Base-by-base conservation (phyloP, 192 early-diverging fungal species). In the Coemansia furcata region DNA sequence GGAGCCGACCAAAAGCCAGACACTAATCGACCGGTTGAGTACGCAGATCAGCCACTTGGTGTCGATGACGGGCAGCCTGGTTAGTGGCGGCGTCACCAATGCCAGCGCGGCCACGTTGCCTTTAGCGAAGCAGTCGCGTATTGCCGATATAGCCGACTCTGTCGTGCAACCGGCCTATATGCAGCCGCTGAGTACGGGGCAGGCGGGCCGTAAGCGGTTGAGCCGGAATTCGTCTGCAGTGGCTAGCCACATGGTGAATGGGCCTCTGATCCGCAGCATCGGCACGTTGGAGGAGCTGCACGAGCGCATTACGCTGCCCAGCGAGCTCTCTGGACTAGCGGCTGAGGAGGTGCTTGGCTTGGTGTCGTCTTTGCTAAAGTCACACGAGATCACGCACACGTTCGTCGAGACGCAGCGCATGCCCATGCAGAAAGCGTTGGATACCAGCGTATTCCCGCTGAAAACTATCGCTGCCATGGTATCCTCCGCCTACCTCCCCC, bases 361-460 rank as follows among this genome's bases (percentile, higher is more conserved):
- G 29, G 50, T 83, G 2, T 67, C 72, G 14, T 33, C 55, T 19
- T 39, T 83, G 58, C 69, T 83, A 1, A 63, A 55, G 2, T 15
- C 65, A 39, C 80, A 83, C 40, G 63, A 77, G 44, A 83, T 83
- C 14, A 47, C 76, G 26, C 72, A 74, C 42, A 74, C 75, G 35
- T 83, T 77, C 46, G 72, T 83, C 0, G 76, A 83, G 63, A 73
- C 75, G 0, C 65, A 65, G 23, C 49, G 58, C 6, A 65, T 72
- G 63, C 76, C 71, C 0, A 65, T 68, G 30, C 70, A 72, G 8
- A 35, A 35, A 2, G 69, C 70, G 2, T 37, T 77, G 10, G 55
- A 69, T 42, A 65, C 71, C 23, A 69, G 70, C 38, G 33, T 63
- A 37, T 77, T 72, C 49, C 65, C 76, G n/a, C 67, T 72, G 3